These are phyloP conservation scores for Oxytropis ochrocephala DNA, from an alignment of 306 rosid genomes.

Conservation along the genomic window DNA sequence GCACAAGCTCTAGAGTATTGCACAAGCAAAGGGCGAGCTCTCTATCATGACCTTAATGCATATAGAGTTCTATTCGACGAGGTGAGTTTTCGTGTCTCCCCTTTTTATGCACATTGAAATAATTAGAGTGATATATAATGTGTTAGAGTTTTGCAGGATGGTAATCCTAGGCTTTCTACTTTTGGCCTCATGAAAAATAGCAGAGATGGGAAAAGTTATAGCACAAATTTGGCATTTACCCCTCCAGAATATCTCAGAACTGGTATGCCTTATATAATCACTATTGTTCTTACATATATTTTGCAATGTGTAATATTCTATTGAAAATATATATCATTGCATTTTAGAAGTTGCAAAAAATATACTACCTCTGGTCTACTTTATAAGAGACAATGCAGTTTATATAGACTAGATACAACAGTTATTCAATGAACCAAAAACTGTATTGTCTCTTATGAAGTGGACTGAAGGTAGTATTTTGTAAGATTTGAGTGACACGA, in stretches of 20 bases:
- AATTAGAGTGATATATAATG: constrained; percentile 9
- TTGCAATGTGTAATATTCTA: neutral
- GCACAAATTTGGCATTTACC: constrained; percentile 83
- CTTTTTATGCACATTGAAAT: neutral
- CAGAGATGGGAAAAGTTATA: constrained; percentile 80
- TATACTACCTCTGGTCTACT: no score
- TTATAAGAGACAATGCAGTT: no score
- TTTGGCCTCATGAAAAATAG: constrained; percentile 85
- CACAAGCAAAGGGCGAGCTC: constrained; percentile 72
- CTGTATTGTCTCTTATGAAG: no score
- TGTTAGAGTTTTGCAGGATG: constrained; percentile 54
- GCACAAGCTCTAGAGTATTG: constrained; percentile 87
- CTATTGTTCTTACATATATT: neutral
- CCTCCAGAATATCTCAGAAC: constrained; percentile 90
- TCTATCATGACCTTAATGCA: constrained; percentile 81
- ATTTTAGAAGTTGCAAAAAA: neutral
- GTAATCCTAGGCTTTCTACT: constrained; percentile 75
- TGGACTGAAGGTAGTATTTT: neutral
- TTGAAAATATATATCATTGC: neutral
- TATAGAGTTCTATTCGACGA: constrained; percentile 77
- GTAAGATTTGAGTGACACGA: neutral
- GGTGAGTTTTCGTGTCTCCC: constrained; percentile 31
- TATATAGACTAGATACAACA: no score
- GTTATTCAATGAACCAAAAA: no score
- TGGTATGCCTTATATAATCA: constrained; percentile 32